A percentile compares a stretch with the other conserved stretches of the same genome.
Conservation (phyloP, 208 protist genomes). For the Leishmania gerbilli region DNA sequence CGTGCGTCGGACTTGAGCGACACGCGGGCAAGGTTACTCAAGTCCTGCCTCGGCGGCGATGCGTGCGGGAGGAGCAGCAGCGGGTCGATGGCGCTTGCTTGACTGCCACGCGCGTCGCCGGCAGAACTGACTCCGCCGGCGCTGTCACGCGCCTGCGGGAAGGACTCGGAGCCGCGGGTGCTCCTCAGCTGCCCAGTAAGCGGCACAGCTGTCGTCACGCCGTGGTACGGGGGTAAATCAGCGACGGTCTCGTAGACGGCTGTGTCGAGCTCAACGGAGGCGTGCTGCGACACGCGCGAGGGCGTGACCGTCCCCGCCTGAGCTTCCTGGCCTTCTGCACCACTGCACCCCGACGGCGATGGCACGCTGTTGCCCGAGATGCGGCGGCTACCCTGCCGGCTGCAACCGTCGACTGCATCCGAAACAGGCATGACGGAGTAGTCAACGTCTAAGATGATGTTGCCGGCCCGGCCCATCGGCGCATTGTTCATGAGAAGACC, state of each 20-base stretch:
- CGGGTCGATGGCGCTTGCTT: constrained; percentile 36
- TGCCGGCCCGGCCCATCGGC: constrained; percentile 73
- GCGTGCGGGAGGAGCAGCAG: constrained; percentile 50
- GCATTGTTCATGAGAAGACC: constrained; percentile 88
- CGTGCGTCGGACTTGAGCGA: not conserved
- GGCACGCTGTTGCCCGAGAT: not conserved
- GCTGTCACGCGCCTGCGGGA: constrained; percentile 15
- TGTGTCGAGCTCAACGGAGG: constrained; percentile 23
- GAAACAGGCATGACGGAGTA: constrained; percentile 52
- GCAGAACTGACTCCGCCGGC: constrained; percentile 1
- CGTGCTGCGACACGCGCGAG: constrained; percentile 28
- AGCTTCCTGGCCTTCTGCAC: not conserved
- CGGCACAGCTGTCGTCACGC: not conserved
- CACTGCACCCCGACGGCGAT: not conserved
- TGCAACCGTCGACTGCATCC: constrained; percentile 11
- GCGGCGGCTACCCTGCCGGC: constrained; percentile 2
- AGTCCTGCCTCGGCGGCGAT: constrained; percentile 3
- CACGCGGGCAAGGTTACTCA: not conserved
- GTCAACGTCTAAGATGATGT: constrained; percentile 88
- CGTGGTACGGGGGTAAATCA: constrained; percentile 19
- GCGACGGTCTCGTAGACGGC: constrained; percentile 28
- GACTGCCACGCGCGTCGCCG: constrained; percentile 3
- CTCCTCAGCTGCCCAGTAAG: constrained; percentile 5
- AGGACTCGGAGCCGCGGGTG: constrained; percentile 9
- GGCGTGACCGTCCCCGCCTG: constrained; percentile 3